phyloP scores from a whole-genome alignment of 2,329 filamentous ascomycete species.

The Fusarium staphyleae region DNA sequence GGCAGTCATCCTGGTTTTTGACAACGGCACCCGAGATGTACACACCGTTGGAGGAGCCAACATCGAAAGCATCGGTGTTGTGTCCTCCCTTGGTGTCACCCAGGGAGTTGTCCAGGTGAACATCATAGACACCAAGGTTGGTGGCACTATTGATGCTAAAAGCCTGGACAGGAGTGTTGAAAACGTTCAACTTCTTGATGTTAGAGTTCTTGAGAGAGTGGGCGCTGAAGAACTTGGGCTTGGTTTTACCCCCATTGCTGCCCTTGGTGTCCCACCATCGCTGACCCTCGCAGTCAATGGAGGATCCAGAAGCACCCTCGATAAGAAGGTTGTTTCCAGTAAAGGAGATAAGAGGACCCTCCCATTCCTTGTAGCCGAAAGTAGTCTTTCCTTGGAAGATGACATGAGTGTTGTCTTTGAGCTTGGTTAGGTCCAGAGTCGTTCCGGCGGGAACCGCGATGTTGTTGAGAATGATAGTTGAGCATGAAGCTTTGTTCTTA shows the following conservation, averaged over 20 bases:
- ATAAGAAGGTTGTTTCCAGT: slow-evolving; percentile 64
- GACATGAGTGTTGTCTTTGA: slow-evolving; percentile 59
- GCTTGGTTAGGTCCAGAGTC: slow-evolving; percentile 64
- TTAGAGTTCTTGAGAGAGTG: slow-evolving; percentile 48
- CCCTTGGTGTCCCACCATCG: slow-evolving; percentile 70
- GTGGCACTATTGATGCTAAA: slow-evolving; percentile 50
- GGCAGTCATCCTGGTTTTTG: slow-evolving; percentile 68
- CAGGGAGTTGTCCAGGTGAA: slow-evolving; percentile 50
- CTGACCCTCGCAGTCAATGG: slow-evolving; percentile 62
- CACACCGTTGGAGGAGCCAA: slow-evolving; percentile 57
- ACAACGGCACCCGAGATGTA: slow-evolving; percentile 60
- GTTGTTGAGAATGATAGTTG: slow-evolving; percentile 59
- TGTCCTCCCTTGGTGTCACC: slow-evolving; percentile 48
- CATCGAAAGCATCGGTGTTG: slow-evolving; percentile 68
- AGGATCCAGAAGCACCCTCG: slow-evolving; percentile 55
- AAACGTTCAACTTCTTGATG: slow-evolving; percentile 49
- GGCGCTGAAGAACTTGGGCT: slow-evolving; percentile 68
- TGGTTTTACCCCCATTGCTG: slow-evolving; percentile 64
- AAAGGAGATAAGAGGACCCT: slow-evolving; percentile 68
- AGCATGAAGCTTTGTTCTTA: slow-evolving; percentile 58
- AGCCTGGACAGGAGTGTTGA: slow-evolving; percentile 53
- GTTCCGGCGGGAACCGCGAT: slow-evolving; percentile 64
- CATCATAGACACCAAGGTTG: slow-evolving; percentile 45
- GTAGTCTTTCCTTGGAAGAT: slow-evolving; percentile 72
- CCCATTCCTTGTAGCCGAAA: slow-evolving; percentile 71